These are phyloP conservation scores for Ganoderma meredithae DNA, from an alignment of 1,284 basidiomycete genomes.

Conservation along the genomic window DNA sequence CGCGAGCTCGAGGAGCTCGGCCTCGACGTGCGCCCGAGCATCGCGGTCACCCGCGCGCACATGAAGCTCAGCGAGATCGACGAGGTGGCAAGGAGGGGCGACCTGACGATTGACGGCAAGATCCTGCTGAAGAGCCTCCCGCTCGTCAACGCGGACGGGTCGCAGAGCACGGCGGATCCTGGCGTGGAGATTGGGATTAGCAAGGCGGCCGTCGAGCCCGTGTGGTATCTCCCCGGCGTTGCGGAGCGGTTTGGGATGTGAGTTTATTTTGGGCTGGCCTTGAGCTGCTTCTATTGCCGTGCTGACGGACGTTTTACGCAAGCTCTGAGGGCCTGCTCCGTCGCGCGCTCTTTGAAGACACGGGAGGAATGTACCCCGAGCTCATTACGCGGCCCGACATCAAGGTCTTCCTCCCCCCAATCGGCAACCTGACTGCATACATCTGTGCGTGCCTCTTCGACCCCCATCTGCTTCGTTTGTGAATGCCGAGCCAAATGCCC, in stretches of 20 bases:
- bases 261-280: slow-evolving; percentile 40
- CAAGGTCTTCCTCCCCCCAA: slow-evolving; percentile 95
- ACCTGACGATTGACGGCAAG: slow-evolving; percentile 83
- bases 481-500: neutral
- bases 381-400: slow-evolving; percentile 95
- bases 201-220: slow-evolving; percentile 91
- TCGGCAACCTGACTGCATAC: slow-evolving; percentile 92
- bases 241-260: slow-evolving; percentile 90
- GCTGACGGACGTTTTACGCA: slow-evolving; percentile 18
- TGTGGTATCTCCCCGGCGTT: slow-evolving; percentile 96
- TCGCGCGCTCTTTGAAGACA: slow-evolving; percentile 93
- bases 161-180: slow-evolving; percentile 64
- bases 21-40: slow-evolving; percentile 88
- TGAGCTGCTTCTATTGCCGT: neutral
- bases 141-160: slow-evolving; percentile 67
- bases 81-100: slow-evolving; percentile 77
- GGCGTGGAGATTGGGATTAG: slow-evolving; percentile 89
- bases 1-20: slow-evolving; percentile 69
- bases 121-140: slow-evolving; percentile 76
- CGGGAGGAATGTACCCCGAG: slow-evolving; percentile 96
- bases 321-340: slow-evolving; percentile 87
- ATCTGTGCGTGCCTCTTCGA: slow-evolving; percentile 67
- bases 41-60: slow-evolving; percentile 89
- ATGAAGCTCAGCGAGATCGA: slow-evolving; percentile 94
- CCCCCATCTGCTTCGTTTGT: too few species aligned